A percentile compares a stretch with the other conserved stretches of the same genome.
phyloP scores from a whole-genome alignment of 2,329 filamentous ascomycete genomes.

The Tolypocladium capitatum region DNA sequence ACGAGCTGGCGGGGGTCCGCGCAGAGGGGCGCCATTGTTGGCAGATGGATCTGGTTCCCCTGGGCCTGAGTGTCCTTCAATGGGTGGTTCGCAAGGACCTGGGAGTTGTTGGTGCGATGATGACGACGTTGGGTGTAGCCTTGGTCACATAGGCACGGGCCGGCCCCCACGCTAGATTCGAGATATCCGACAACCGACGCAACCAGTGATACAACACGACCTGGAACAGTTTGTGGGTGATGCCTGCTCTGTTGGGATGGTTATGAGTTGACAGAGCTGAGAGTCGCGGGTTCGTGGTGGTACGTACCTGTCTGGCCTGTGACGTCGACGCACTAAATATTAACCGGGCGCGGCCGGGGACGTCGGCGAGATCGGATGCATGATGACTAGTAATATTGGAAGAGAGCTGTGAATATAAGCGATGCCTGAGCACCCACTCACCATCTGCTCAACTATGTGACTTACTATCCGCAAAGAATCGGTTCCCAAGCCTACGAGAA shows the following conservation, averaged over 20 bases:
- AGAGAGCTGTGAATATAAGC: too few species aligned
- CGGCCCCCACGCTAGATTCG: background rate
- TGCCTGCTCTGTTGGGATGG: background rate
- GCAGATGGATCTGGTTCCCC: background rate
- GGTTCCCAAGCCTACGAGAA: too few species aligned
- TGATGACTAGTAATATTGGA: too few species aligned
- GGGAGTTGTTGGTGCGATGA: background rate
- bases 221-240: too few species aligned
- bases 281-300: background rate
- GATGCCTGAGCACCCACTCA: too few species aligned
- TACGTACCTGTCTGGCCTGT: too few species aligned
- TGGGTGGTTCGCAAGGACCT: background rate
- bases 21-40: constrained; percentile 38
- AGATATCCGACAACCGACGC: background rate
- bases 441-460: too few species aligned
- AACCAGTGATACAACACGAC: background rate
- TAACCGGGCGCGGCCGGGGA: too few species aligned
- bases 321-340: too few species aligned
- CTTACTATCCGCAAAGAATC: too few species aligned
- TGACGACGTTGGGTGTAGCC: background rate
- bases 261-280: background rate
- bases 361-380: too few species aligned
- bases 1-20: constrained; percentile 41
- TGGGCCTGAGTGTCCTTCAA: background rate
- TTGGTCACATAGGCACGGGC: background rate